Evolutionary conservation across 2,329 filamentous ascomycete species (phyloP).

Genomic region (Passalora sequoiae): DNA sequence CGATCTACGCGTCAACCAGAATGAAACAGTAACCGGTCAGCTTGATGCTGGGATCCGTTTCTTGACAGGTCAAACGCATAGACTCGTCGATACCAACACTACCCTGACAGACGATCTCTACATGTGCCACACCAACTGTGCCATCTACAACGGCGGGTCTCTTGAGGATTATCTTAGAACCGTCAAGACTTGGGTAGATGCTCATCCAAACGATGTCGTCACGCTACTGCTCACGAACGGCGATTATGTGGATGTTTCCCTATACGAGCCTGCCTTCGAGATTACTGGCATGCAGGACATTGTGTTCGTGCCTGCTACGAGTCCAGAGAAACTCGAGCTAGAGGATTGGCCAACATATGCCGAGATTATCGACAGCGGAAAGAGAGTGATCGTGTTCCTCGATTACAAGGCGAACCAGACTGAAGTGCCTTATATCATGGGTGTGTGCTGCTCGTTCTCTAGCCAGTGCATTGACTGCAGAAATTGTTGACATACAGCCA

Average conservation of each 20-base stretch:
- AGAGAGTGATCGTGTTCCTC: conserved; percentile 71
- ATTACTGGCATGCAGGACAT: conserved; percentile 46
- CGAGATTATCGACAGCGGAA: conserved; percentile 60
- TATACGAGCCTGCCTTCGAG: conserved; percentile 43
- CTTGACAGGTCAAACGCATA: conserved; percentile 60
- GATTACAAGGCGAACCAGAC: conserved; percentile 77
- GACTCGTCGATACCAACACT: conserved; percentile 37
- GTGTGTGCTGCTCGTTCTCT: conserved; percentile 58
- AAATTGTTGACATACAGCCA: too few species aligned
- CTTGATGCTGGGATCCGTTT: conserved; percentile 59
- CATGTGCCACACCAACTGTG: conserved; percentile 61
- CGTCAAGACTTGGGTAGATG: conserved; percentile 56
- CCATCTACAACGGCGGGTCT: conserved; percentile 47
- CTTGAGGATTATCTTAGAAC: conserved; percentile 51
- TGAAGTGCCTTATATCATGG: conserved; percentile 72
- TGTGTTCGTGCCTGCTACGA: conserved; percentile 34
- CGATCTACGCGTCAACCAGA: conserved; percentile 41
- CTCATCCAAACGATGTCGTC: conserved; percentile 74
- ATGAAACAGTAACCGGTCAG: conserved; percentile 53
- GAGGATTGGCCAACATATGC: conserved; percentile 77
- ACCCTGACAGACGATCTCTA: conserved; percentile 40
- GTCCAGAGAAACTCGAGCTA: conserved; percentile 28
- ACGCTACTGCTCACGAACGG: conserved; percentile 76
- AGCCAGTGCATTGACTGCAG: not conserved
- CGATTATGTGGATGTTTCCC: conserved; percentile 48